A percentile compares a stretch with the other conserved stretches of the same genome.
phyloP scores from a whole-genome alignment of 2,329 filamentous ascomycete genomes.

The Pyrenophora teres region DNA sequence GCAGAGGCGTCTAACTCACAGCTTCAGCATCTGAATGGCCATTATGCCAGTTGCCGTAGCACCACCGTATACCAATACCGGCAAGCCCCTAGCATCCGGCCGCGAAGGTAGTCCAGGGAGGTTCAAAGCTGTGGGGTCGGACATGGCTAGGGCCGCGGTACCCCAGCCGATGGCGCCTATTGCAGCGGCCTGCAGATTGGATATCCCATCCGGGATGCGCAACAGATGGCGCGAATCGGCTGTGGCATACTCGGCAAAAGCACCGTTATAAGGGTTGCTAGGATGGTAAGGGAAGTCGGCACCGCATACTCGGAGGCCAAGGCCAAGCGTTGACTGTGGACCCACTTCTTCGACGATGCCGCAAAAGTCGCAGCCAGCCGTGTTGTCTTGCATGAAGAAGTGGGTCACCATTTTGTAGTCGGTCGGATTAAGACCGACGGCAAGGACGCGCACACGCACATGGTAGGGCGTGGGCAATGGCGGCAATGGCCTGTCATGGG shows the following conservation, averaged over 20 bases:
- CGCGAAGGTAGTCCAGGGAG: neutral
- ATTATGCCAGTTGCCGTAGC: neutral
- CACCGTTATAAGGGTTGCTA: neutral
- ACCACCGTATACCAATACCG: neutral
- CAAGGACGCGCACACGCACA: neutral
- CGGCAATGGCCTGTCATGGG: neutral
- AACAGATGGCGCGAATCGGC: neutral
- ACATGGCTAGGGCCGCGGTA: neutral
- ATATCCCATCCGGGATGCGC: neutral
- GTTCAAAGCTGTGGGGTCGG: neutral
- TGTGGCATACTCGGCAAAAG: neutral
- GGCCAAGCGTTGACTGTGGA: neutral
- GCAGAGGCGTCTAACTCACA: neutral
- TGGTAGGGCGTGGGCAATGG: neutral
- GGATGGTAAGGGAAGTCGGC: neutral
- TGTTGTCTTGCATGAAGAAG: neutral
- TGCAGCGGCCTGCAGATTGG: neutral
- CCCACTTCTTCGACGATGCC: neutral
- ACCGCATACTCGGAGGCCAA: neutral
- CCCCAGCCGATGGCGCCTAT: constrained; percentile 1
- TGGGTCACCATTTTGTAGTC: constrained; percentile 2
- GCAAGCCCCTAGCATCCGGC: neutral
- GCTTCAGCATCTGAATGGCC: neutral
- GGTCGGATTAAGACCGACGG: neutral
- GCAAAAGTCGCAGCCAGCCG: neutral